A percentile compares a stretch with the other conserved stretches of the same genome.
Conservation (phyloP, 768 basidiomycete species). For the Tephrocybe rancida region DNA sequence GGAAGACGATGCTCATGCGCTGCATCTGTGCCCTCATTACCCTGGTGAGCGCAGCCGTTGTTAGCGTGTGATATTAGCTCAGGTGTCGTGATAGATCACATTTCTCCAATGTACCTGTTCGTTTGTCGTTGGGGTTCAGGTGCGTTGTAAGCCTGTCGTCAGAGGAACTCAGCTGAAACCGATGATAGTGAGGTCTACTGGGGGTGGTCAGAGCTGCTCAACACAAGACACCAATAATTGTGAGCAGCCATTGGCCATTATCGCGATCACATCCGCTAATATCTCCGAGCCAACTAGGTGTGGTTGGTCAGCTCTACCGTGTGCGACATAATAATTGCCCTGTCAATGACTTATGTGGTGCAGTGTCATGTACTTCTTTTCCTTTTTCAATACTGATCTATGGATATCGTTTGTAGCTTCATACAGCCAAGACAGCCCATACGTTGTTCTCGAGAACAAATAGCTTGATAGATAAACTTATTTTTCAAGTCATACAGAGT, state of each 20-base stretch:
- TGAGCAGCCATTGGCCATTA: background rate
- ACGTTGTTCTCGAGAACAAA: background rate
- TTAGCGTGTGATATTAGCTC: background rate
- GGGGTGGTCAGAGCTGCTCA: background rate
- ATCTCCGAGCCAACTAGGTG: background rate
- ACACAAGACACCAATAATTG: conserved; percentile 1
- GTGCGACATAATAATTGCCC: conserved; percentile 1
- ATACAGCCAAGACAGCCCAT: background rate
- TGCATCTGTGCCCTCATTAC: background rate
- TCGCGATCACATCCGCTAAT: no score
- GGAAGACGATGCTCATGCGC: background rate
- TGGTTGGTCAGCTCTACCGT: background rate
- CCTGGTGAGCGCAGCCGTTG: background rate
- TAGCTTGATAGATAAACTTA: background rate
- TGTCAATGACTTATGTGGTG: background rate
- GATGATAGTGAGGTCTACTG: background rate
- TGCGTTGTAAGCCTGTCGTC: background rate
- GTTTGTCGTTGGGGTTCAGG: conserved; percentile 1
- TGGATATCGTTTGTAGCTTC: background rate
- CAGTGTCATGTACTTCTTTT: background rate
- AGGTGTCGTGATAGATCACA: background rate
- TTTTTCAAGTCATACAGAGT: background rate
- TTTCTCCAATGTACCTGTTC: conserved; percentile 1
- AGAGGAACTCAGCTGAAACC: background rate
- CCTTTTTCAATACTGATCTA: background rate